A percentile compares a stretch with the other conserved stretches of the same genome.
These are phyloP conservation scores for Aspergillus nidulans DNA, from an alignment of 495 filamentous ascomycete genomes.

Conservation along the genomic window DNA sequence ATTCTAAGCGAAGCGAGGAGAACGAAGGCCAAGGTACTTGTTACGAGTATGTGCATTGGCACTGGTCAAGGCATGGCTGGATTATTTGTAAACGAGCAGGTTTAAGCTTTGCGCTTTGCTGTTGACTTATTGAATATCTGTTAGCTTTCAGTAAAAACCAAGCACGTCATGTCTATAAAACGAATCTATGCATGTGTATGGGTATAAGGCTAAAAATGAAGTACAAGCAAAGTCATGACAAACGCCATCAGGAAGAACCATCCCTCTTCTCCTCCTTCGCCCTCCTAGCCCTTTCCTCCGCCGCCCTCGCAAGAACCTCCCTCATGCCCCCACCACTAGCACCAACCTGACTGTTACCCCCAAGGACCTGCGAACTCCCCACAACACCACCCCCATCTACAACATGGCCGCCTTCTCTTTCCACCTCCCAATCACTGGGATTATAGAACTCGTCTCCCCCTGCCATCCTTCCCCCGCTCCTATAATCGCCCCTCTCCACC, in stretches of 20 bases:
- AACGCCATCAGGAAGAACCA: neutral
- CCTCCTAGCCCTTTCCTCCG: conserved; percentile 66
- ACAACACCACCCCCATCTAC: conserved; percentile 81
- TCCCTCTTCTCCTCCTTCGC: conserved; percentile 33
- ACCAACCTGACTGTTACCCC: conserved; percentile 38
- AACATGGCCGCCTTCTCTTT: conserved; percentile 47
- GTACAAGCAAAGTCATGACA: neutral
- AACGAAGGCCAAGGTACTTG: conserved; percentile 74
- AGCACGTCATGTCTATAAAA: neutral
- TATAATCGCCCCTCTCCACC: conserved; percentile 77
- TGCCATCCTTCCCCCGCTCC: conserved; percentile 52
- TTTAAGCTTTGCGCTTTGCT: conserved; percentile 25
- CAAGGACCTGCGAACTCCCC: conserved; percentile 83
- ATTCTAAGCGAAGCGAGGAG: conserved; percentile 75
- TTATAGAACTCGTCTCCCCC: conserved; percentile 59
- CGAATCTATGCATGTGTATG: neutral
- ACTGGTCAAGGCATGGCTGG: conserved; percentile 84
- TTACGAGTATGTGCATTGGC: conserved; percentile 87
- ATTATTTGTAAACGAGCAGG: conserved; percentile 76
- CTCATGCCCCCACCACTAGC: conserved; percentile 46
- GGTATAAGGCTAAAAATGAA: neutral
- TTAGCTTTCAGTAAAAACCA: neutral
- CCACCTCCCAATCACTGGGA: conserved; percentile 50
- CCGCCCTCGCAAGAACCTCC: conserved; percentile 71
- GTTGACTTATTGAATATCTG: neutral